phyloP scores from a whole-genome alignment of 768 basidiomycete species.

The Suillus subalutaceus region DNA sequence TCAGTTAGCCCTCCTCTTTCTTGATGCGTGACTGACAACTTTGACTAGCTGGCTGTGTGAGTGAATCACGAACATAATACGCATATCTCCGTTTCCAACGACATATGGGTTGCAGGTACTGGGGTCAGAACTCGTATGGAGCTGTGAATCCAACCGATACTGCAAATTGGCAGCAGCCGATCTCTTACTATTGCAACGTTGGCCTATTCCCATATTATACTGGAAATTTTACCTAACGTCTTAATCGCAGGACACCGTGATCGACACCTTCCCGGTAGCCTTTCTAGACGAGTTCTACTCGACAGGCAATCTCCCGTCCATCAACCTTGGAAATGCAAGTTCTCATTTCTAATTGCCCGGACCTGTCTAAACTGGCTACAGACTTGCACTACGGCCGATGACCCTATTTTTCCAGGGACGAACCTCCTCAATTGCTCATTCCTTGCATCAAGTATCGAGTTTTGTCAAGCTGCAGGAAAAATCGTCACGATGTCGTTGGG shows the following conservation, averaged over 20 bases:
- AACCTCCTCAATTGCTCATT: slow-evolving; percentile 61
- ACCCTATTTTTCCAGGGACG: slow-evolving; percentile 60
- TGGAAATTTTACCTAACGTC: neutral
- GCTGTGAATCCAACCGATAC: slow-evolving; percentile 33
- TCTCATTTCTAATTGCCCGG: neutral
- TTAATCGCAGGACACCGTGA: slow-evolving; percentile 48
- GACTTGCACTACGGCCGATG: slow-evolving; percentile 48
- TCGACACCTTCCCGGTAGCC: slow-evolving; percentile 63
- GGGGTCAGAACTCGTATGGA: slow-evolving; percentile 43
- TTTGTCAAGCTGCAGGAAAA: slow-evolving; percentile 69
- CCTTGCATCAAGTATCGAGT: slow-evolving; percentile 61
- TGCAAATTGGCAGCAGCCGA: slow-evolving; percentile 33
- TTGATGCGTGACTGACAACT: neutral
- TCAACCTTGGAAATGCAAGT: slow-evolving; percentile 62
- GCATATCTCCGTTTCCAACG: neutral
- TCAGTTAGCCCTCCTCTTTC: slow-evolving; percentile 10
- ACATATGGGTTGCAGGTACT: slow-evolving; percentile 27
- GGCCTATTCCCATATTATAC: neutral
- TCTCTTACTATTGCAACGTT: slow-evolving; percentile 37
- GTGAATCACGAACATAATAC: neutral
- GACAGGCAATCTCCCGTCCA: slow-evolving; percentile 56
- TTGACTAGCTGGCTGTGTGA: slow-evolving; percentile 29
- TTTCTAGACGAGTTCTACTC: slow-evolving; percentile 65
- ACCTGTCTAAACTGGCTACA: slow-evolving; percentile 24
- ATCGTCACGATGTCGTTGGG: slow-evolving; percentile 59